Evolutionary conservation across 345 rosid genomes (phyloP).

Genomic region (Capsella bursapastoris): DNA sequence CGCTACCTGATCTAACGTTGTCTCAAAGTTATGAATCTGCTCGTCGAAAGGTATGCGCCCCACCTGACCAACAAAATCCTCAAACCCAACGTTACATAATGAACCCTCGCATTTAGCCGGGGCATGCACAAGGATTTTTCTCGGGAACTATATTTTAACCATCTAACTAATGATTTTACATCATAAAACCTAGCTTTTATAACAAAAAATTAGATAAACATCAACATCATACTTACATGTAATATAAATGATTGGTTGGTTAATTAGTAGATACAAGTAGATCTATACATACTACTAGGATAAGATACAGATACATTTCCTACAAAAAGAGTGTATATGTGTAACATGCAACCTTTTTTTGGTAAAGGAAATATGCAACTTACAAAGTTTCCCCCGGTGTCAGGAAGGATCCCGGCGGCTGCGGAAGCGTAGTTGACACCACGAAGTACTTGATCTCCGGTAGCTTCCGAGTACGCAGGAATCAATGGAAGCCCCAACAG

Average conservation of each 20-base stretch:
- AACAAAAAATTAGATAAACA: neutral
- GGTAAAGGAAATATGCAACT: conserved; percentile 21
- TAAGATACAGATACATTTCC: neutral
- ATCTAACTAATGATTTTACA: neutral
- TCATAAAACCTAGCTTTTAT: too few species aligned
- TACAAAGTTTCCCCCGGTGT: conserved; percentile 93
- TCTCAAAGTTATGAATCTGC: conserved; percentile 82
- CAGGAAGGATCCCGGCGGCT: conserved; percentile 92
- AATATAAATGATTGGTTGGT: neutral
- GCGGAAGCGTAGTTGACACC: conserved; percentile 98
- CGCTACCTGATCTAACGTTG: conserved; percentile 71
- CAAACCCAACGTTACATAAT: neutral
- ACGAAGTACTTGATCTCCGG: conserved; percentile 73
- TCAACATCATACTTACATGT: neutral
- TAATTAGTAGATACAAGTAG: neutral
- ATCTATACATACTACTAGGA: neutral
- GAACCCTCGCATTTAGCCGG: neutral
- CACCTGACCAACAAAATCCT: conserved; percentile 53
- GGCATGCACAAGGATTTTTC: neutral
- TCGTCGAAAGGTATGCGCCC: conserved; percentile 85
- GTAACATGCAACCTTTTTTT: conserved; percentile 24
- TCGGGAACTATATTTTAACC: neutral
- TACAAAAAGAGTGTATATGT: neutral
- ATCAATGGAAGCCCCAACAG: conserved; percentile 80
- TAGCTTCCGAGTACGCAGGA: conserved; percentile 81